A percentile compares a stretch with the other conserved stretches of the same genome.
These are phyloP conservation scores for Monilinia fructigena DNA, from an alignment of 2,329 filamentous ascomycete species.

Conservation along the genomic window DNA sequence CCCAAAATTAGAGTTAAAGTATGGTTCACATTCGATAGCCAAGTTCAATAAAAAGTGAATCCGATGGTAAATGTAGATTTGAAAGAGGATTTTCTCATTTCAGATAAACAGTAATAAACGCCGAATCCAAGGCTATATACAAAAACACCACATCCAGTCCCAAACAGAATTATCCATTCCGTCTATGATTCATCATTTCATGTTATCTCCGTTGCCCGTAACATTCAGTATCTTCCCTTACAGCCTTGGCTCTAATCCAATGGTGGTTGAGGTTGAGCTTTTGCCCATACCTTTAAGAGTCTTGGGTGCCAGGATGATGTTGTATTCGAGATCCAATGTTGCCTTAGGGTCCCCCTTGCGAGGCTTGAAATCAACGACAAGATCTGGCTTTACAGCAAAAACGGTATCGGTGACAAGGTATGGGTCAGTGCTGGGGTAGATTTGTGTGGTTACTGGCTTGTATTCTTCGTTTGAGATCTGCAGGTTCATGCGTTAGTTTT, in stretches of 20 bases:
- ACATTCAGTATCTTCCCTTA: background rate
- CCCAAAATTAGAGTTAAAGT: background rate
- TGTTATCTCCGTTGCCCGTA: background rate
- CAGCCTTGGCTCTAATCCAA: constrained; percentile 6
- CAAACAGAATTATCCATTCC: background rate
- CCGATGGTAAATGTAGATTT: background rate
- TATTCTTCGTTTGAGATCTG: constrained; percentile 56
- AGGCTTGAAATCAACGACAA: constrained; percentile 47
- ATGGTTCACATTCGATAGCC: too few species aligned
- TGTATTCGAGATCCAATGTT: constrained; percentile 40
- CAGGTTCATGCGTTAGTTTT: constrained; percentile 19
- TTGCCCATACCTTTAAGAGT: background rate
- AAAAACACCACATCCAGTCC: constrained; percentile 8
- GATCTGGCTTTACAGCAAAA: constrained; percentile 54
- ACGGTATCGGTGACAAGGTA: constrained; percentile 56
- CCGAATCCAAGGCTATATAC: constrained; percentile 7
- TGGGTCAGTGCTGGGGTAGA: constrained; percentile 67
- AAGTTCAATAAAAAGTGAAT: background rate
- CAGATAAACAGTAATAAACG: background rate
- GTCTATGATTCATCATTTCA: constrained; percentile 4
- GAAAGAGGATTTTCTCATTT: constrained; percentile 23
- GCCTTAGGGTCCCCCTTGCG: constrained; percentile 40
- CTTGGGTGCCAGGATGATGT: constrained; percentile 36
- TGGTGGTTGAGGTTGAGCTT: too few species aligned
- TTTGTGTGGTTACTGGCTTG: constrained; percentile 71